Evolutionary conservation across 139 green algal species (phyloP).

Genomic region (Coccomyxa sp.): DNA sequence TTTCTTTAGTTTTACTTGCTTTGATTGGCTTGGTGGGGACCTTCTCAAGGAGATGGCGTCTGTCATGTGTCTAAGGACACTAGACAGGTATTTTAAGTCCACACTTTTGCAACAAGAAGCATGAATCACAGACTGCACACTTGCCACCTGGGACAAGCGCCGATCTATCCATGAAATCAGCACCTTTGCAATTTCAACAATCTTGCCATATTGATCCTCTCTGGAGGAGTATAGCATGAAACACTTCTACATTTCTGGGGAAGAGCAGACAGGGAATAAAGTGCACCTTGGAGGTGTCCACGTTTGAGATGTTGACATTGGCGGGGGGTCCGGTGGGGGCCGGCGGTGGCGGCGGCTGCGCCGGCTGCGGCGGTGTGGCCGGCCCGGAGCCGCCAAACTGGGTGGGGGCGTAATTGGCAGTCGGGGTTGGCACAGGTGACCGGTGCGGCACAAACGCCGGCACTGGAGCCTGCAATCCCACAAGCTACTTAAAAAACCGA

Average conservation of each 20-base stretch:
- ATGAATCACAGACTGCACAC: too few species aligned
- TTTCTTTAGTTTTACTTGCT: background rate
- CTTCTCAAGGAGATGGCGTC: background rate
- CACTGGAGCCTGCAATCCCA: background rate
- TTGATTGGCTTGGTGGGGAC: background rate
- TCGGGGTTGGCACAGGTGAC: background rate
- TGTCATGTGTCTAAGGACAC: background rate
- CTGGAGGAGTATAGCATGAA: background rate
- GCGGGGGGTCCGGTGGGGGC: conserved; percentile 61
- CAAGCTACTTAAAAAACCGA: background rate
- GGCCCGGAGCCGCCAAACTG: background rate
- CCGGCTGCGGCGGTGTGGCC: conserved; percentile 4
- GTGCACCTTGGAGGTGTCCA: conserved; percentile 55
- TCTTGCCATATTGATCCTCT: background rate
- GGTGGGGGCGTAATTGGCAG: background rate
- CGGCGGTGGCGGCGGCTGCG: conserved; percentile 37
- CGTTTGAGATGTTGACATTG: conserved; percentile 64
- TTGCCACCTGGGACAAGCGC: background rate
- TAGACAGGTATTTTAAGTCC: background rate
- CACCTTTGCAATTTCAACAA: background rate
- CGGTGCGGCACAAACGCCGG: conserved; percentile 21
- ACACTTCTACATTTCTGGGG: background rate
- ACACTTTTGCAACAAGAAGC: background rate
- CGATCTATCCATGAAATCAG: background rate
- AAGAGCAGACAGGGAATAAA: background rate